Base-by-base conservation (phyloP, 2,329 filamentous ascomycete species). In the Botrytis tulipae region DNA sequence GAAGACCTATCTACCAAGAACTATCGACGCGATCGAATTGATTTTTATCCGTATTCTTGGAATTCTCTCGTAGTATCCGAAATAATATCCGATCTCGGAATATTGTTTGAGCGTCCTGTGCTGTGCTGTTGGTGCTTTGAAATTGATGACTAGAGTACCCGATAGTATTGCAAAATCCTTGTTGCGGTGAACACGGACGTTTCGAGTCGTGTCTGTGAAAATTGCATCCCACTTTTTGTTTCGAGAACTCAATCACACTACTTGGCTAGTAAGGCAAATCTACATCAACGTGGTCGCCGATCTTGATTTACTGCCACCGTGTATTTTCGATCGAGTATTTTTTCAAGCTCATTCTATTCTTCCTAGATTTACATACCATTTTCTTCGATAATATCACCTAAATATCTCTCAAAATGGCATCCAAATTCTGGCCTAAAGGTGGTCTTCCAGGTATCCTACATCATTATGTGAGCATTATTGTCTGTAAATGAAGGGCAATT, bases 401-500 rank as follows among this genome's bases (percentile, higher is more conserved):
- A 32, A 80, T 86, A 80, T 86, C 67, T 84, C 85, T 75, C 85
- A 87, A 76, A 85, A 81, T 78, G 78, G 76, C 76, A 29, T 80
- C 79, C 59, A 78, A 80, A 70, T 82, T 82, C 75, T 82, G 81
- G 81, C 81, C 81, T 32, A 80, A 78, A 71, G 77, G 78, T 20
- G 81, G 81, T 20, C 77, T 79, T 42, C 66, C 66, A 42, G 66
- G 81, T 60, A 80, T 82, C 67, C 71, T 82, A 44, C 81, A 82
- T 70, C 81, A 82, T 73, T 82, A 81, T 74, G 80, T 81, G 76
- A 65, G 78, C 32, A 69, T 48, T 3, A 42, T 12, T 57, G 9
- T 51, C 35, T 42, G 18, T 22, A 25, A 10, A 25, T 42, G n/a
- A 32, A 14, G 14, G 4, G 44, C 18, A 48, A 60, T 29, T 10